These are phyloP conservation scores for Saturnispora sanitii DNA, from an alignment of 805 yeast species.

Conservation along the genomic window DNA sequence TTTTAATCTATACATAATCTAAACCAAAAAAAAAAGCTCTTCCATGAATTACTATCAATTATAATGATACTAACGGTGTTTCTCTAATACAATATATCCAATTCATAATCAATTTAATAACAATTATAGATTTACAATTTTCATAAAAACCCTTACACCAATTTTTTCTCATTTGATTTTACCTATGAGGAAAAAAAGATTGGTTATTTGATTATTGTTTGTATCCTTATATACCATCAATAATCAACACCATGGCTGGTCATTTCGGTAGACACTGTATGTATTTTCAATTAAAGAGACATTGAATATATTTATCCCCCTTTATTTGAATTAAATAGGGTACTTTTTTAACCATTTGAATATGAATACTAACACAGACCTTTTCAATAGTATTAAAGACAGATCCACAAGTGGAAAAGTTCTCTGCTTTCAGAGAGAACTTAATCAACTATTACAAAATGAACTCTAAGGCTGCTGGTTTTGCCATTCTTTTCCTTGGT, in stretches of 20 bases:
- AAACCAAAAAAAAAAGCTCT: no score
- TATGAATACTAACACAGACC: slow-evolving; percentile 2
- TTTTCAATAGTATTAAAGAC: slow-evolving; percentile 21
- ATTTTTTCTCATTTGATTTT: background rate
- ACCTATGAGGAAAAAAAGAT: background rate
- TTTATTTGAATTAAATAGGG: no score
- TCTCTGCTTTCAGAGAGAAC: slow-evolving; percentile 24
- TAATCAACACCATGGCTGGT: slow-evolving; percentile 21
- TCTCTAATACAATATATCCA: no score
- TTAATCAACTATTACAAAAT: slow-evolving; percentile 24
- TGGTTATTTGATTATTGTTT: background rate
- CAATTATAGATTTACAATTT: background rate
- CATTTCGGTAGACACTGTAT: slow-evolving; percentile 27
- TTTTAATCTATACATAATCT: no score
- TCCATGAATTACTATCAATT: no score
- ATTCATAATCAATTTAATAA: no score
- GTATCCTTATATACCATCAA: background rate
- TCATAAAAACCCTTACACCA: slow-evolving; percentile 3
- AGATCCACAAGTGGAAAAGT: slow-evolving; percentile 26
- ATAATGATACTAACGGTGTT: no score
- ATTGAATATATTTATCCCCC: no score
- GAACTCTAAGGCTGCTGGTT: slow-evolving; percentile 22
- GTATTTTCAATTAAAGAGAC: slow-evolving; percentile 8
- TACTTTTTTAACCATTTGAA: no score
- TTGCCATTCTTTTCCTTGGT: slow-evolving; percentile 24